These are phyloP conservation scores for Clonostachys byssicola DNA, from an alignment of 2,329 filamentous ascomycete species.

Conservation along the genomic window DNA sequence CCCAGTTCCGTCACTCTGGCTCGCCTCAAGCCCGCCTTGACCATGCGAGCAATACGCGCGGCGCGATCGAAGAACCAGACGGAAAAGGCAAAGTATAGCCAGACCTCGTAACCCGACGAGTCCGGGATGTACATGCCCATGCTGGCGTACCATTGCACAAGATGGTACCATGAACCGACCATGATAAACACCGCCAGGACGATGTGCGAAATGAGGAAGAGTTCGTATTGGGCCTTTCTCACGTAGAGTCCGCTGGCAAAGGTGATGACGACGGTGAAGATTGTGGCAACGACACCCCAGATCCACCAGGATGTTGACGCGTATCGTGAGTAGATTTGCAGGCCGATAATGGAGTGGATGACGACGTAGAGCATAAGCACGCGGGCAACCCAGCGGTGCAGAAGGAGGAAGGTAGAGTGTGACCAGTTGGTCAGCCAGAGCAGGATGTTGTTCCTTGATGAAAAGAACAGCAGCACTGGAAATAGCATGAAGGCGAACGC, in stretches of 20 bases:
- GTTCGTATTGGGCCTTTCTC: conserved; percentile 26
- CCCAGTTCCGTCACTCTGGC: conserved; percentile 28
- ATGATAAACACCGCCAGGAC: conserved; percentile 28
- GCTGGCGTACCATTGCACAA: conserved; percentile 7
- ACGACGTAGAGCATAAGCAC: conserved; percentile 37
- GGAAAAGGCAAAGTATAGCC: conserved; percentile 21
- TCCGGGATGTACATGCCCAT: conserved; percentile 8
- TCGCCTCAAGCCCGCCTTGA: conserved; percentile 25
- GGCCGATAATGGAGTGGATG: conserved; percentile 36
- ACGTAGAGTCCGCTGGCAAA: conserved; percentile 20
- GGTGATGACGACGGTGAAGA: conserved; percentile 16
- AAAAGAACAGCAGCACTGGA: conserved; percentile 36
- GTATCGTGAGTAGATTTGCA: conserved; percentile 24
- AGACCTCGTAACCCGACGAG: conserved; percentile 28
- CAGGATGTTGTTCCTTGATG: conserved; percentile 40
- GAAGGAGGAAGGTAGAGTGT: conserved; percentile 36
- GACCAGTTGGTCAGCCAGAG: conserved; percentile 42
- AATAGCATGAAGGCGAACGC: conserved; percentile 31
- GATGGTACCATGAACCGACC: conserved; percentile 32
- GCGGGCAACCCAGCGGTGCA: conserved; percentile 42
- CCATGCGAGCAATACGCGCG: conserved; percentile 28
- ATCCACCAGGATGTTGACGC: conserved; percentile 16
- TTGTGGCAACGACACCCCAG: conserved; percentile 33
- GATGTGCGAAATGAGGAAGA: conserved; percentile 35
- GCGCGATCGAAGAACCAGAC: conserved; percentile 36